Evolutionary conservation across 2,329 filamentous ascomycete genomes (phyloP).

Genomic region (Calonectria leucothoes): DNA sequence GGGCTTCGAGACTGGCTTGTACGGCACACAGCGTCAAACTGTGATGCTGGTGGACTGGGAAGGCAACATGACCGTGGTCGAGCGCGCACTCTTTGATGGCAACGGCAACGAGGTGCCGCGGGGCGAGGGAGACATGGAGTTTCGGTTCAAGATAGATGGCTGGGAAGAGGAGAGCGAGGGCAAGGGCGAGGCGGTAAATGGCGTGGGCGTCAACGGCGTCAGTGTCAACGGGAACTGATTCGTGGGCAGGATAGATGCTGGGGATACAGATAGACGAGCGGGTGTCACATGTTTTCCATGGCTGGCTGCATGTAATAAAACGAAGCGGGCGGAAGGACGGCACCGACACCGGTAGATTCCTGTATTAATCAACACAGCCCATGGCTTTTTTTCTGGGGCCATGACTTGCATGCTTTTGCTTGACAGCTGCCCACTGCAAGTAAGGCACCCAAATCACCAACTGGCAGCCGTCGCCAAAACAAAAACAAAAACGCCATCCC

Average conservation of each 20-base stretch:
- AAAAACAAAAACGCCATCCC: constrained; percentile 3
- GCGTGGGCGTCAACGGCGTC: constrained; percentile 11
- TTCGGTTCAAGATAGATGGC: constrained; percentile 67
- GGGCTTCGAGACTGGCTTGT: constrained; percentile 68
- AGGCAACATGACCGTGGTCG: constrained; percentile 69
- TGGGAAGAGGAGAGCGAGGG: constrained; percentile 59
- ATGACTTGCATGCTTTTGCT: neutral
- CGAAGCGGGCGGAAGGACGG: neutral
- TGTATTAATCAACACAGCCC: neutral
- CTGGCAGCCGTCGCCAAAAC: constrained; percentile 9
- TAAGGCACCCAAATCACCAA: neutral
- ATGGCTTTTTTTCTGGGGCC: neutral
- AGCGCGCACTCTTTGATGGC: constrained; percentile 70
- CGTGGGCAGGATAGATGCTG: constrained; percentile 3
- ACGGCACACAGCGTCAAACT: constrained; percentile 75
- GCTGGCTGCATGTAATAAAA: neutral
- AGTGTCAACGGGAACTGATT: constrained; percentile 1
- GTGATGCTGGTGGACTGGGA: constrained; percentile 72
- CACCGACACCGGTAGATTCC: neutral
- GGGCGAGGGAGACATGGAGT: constrained; percentile 66
- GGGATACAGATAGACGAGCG: constrained; percentile 1
- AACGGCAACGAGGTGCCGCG: constrained; percentile 65
- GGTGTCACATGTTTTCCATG: constrained; percentile 1
- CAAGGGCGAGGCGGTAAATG: constrained; percentile 7
- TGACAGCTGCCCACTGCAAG: constrained; percentile 19